Percentiles rank a stretch among this genome's conserved stretches.
Evolutionary conservation across 2,329 filamentous ascomycete genomes (phyloP).

Genomic region (Akanthomyces muscarius): DNA sequence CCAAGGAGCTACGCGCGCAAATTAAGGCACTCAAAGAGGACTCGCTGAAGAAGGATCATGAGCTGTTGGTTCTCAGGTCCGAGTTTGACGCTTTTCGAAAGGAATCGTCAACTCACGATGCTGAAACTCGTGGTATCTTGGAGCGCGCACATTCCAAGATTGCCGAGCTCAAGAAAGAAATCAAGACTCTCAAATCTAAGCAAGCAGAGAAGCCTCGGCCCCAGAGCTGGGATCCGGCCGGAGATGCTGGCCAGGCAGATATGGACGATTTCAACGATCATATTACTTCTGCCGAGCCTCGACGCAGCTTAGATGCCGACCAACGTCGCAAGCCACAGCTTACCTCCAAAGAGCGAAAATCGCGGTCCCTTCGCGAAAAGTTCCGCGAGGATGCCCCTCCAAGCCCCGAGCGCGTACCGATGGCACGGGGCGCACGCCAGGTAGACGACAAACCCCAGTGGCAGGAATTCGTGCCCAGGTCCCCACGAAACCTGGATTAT

Average conservation of each 20-base stretch:
- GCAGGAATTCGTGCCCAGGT: slow-evolving; percentile 40
- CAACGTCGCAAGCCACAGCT: slow-evolving; percentile 5
- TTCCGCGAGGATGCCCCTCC: slow-evolving; percentile 29
- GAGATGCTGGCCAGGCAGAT: slow-evolving; percentile 16
- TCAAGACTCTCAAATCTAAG: slow-evolving; percentile 41
- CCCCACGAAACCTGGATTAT: slow-evolving; percentile 36
- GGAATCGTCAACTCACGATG: slow-evolving; percentile 49
- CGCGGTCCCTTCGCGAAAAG: slow-evolving; percentile 31
- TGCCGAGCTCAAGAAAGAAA: slow-evolving; percentile 50
- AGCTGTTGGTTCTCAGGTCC: slow-evolving; percentile 44
- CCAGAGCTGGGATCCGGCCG: slow-evolving; percentile 29
- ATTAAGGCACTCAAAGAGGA: slow-evolving; percentile 43
- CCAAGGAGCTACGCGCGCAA: slow-evolving; percentile 39
- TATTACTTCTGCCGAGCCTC: slow-evolving; percentile 6
- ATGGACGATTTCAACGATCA: not conserved
- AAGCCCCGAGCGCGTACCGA: not conserved
- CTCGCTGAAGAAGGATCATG: slow-evolving; percentile 44
- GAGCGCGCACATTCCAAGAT: slow-evolving; percentile 56
- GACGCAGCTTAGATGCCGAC: slow-evolving; percentile 28
- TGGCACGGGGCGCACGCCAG: not conserved
- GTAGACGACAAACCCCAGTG: slow-evolving; percentile 33
- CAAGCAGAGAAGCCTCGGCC: slow-evolving; percentile 24
- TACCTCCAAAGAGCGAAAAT: not conserved
- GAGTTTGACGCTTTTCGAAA: slow-evolving; percentile 53
- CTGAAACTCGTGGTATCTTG: slow-evolving; percentile 52